Percentiles rank a stretch among this genome's conserved stretches.
Conservation (phyloP, 805 yeast genomes). For the Lipomyces anomalus region DNA sequence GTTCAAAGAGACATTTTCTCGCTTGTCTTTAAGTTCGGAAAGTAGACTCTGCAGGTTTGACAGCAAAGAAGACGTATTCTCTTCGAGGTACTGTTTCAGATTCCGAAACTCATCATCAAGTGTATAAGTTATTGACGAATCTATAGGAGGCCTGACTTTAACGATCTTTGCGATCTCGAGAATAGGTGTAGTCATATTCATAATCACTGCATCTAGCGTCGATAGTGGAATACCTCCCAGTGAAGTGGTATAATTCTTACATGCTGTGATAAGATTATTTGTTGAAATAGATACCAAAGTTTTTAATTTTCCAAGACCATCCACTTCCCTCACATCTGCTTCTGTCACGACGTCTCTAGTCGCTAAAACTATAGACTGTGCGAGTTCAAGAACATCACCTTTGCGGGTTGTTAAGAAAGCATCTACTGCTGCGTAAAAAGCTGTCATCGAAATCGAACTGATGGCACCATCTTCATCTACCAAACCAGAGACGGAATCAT, state of each 20-base stretch:
- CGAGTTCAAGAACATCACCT: slow-evolving; percentile 28
- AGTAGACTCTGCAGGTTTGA: no score
- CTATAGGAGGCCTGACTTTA: no score
- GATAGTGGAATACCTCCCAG: slow-evolving; percentile 13
- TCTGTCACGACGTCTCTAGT: slow-evolving; percentile 28
- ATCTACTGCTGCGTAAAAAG: neutral
- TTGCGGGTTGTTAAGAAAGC: slow-evolving; percentile 1
- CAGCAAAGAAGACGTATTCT: no score
- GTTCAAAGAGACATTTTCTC: no score
- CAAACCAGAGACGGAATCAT: slow-evolving; percentile 33
- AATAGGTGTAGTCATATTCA: no score
- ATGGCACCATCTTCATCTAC: slow-evolving; percentile 29
- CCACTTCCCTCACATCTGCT: slow-evolving; percentile 3
- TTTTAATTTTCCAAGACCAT: slow-evolving; percentile 1
- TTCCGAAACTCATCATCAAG: no score
- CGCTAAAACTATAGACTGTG: slow-evolving; percentile 34
- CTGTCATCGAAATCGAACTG: neutral
- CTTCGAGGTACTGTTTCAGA: no score
- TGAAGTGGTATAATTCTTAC: slow-evolving; percentile 10
- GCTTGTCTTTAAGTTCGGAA: no score
- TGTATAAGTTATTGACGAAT: no score
- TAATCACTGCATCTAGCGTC: slow-evolving; percentile 18
- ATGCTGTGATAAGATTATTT: slow-evolving; percentile 13
- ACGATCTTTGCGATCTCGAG: no score
- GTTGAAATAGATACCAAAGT: slow-evolving; percentile 9